These are phyloP conservation scores for Eimeria praecox DNA, from an alignment of 169 alveolate species.

Conservation along the genomic window DNA sequence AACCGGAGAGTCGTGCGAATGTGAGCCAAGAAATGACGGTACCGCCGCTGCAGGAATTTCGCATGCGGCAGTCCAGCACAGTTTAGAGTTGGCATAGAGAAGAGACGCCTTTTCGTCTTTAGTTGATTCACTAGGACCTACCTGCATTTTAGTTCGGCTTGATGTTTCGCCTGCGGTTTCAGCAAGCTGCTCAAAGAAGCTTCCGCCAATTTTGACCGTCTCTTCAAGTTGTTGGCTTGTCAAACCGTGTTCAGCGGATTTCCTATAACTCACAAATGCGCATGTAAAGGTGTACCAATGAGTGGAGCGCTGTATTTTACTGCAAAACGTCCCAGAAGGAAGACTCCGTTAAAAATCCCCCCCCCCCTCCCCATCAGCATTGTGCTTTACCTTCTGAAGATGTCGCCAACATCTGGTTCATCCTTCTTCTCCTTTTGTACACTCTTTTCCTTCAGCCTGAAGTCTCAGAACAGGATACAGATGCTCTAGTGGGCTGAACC, in stretches of 20 bases:
- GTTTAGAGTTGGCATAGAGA: not conserved
- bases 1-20: conserved; percentile 63
- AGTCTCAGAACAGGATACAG: not conserved
- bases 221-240: conserved; percentile 20
- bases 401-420: not conserved
- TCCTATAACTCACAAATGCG: not conserved
- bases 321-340: not conserved
- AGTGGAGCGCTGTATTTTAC: not conserved
- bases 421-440: not conserved
- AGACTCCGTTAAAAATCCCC: not conserved
- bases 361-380: not conserved
- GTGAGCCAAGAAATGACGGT: conserved; percentile 71
- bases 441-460: conserved; percentile 20
- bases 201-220: conserved; percentile 40
- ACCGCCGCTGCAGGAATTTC: conserved; percentile 35
- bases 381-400: conserved; percentile 24
- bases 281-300: not conserved
- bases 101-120: not conserved
- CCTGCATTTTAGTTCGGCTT: conserved; percentile 46
- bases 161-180: conserved; percentile 20
- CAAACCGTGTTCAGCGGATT: conserved; percentile 11
- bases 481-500: not conserved
- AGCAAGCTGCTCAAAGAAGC: conserved; percentile 38
- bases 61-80: not conserved
- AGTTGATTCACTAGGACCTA: not conserved